Base-by-base conservation (phyloP, 352 stramenopile species). In the Phytophthora colocasiae region DNA sequence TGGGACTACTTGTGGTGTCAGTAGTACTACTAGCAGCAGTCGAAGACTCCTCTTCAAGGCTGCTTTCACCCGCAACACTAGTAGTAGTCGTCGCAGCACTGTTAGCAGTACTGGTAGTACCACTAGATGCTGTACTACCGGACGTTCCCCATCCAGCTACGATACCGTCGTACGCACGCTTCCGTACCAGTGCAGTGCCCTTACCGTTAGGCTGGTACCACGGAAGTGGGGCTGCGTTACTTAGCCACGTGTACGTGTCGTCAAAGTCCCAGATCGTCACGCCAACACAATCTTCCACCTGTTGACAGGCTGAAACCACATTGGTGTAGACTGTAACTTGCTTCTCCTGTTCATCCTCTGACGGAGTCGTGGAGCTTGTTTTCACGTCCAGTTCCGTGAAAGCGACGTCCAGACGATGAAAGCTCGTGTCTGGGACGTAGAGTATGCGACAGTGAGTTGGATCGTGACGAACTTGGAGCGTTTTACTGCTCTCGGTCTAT, bases 231-330 rank as follows among this genome's bases (percentile, higher is more conserved):
- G 59, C 48, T 27, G 50, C 10, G 39, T 60, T 58, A 11, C 12
- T 26, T 12, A 73, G 50, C 66, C 66, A 73, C 39, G 66, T 57
- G 53, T 73, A 70, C 40, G 36, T 44, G 39, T 73, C 66, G 36
- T 41, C 43, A 14, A 72, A 72, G 36, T 69, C 63, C 57, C 63
- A 71, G 49, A 71, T 71, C 57, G 62, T 70, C 29, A 65, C 55
- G 8, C 66, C 66, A 12, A 71, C 66, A 49, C 66, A 73, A 10
- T 46, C 14, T 26, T 64, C 17, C 29, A 75, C 66, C 61, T 75
- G 49, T 38, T 71, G 41, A 34, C 60, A 70, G 12, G 66, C 60
- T n/a, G 66, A 56, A 1, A 75, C 27, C 15, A 56, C 52, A 31
- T 63, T 66, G 2, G 19, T 64, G 55, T 75, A 70, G 22, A 67